Evolutionary conservation across 495 filamentous ascomycete species (phyloP), one percentile per base, ranked within the genome.

Genomic region (Recurvomyces mirabilis): DNA sequence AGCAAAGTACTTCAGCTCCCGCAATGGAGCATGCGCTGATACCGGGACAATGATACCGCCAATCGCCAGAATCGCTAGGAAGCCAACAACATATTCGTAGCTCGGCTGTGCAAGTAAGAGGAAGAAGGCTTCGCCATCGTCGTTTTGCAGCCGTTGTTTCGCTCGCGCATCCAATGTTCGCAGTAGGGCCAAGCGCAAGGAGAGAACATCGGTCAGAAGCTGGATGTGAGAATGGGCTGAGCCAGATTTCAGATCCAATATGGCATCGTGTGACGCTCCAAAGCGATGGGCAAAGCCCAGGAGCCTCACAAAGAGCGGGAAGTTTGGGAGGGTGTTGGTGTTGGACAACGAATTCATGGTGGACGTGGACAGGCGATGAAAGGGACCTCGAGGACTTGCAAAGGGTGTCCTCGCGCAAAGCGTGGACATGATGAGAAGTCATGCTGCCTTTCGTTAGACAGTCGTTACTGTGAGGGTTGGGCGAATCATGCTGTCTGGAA

Each of bases 11-110:
- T 55, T 60, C 0, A 65, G 67, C 56, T 71, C 68, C 41, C 65
- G 55, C 7, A 62, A 48, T 0, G 66, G 66, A 0, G 60, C 41
- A 13, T 46, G 54, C 21, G 49, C 45, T 4, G 54, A 47, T 5
- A 62, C 51, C 10, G 59, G 59, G 7, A 62, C 59, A 0, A 47
- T 48, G 0, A 65, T 65, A 3, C 61, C 65, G 1, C 68, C 65
- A 1, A 68, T 28, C 0, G 68, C 65, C n/a, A 68, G 47, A 10
- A 65, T 57, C 0, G 66, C 60, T 13, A 68, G 51, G 28, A 71
- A 63, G 1, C 59, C 67, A 13, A 69, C 65, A 3, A 63, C 58
- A 21, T 65, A 71, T 38, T 69, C 68, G 47, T 69, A 71, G 0
- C 67, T 64, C 1, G 65, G 66, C 0, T 64, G 60, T 12, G 61